Percentiles rank a stretch among this genome's conserved stretches.
These are phyloP conservation scores for Vicia villosa DNA, from an alignment of 306 rosid genomes.

Conservation along the genomic window DNA sequence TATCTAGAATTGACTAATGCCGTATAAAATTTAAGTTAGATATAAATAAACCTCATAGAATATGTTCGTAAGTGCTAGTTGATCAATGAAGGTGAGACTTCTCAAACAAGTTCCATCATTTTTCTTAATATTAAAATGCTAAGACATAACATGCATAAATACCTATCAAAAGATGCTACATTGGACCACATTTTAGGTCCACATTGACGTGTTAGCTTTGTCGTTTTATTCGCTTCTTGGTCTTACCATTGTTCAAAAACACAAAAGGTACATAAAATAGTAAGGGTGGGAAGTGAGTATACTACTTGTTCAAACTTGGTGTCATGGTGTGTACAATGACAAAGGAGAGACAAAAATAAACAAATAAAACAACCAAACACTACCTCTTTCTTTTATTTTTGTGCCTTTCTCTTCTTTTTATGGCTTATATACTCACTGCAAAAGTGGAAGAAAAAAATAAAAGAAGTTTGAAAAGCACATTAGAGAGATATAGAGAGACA, in stretches of 20 bases:
- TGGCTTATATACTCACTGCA: conserved; percentile 35
- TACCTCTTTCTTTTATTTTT: conserved; percentile 27
- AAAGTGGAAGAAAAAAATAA: conserved; percentile 24
- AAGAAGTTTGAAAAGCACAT: conserved; percentile 39
- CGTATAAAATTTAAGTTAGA: no score
- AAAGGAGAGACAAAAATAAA: not conserved
- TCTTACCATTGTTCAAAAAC: conserved; percentile 40
- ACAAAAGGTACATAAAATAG: conserved; percentile 37
- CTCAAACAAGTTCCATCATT: conserved; percentile 38
- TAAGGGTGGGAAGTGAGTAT: not conserved
- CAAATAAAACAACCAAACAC: conserved; percentile 32
- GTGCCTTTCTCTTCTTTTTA: conserved; percentile 53
- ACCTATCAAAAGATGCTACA: conserved; percentile 34
- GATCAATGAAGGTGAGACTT: conserved; percentile 16
- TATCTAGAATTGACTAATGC: no score
- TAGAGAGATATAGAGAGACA: conserved; percentile 32
- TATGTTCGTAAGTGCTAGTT: not conserved
- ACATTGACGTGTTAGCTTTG: conserved; percentile 41
- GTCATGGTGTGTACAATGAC: not conserved
- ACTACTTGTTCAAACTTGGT: conserved; percentile 44
- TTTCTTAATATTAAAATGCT: conserved; percentile 31
- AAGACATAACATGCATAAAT: conserved; percentile 38
- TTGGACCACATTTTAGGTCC: conserved; percentile 34
- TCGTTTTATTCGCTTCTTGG: conserved; percentile 33
- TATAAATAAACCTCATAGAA: no score